Evolutionary conservation across 148 eudicot species (phyloP).

Genomic region (Vaccinium corymbosum): DNA sequence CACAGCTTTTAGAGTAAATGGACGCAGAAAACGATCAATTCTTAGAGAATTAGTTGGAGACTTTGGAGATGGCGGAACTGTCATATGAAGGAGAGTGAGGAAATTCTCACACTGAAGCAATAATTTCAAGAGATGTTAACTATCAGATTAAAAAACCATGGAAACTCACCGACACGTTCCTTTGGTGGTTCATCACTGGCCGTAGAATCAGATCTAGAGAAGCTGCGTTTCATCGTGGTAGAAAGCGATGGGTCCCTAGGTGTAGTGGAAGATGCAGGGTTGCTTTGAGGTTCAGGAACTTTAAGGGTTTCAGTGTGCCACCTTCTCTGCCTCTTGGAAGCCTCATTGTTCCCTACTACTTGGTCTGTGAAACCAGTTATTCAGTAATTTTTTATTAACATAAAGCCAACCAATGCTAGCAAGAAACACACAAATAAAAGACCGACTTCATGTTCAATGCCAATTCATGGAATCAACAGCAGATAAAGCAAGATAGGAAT

Average conservation of each 20-base stretch:
- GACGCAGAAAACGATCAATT: slow-evolving; percentile 87
- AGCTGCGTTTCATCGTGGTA: slow-evolving; percentile 37
- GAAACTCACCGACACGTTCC: slow-evolving; percentile 75
- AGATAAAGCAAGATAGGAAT: not conserved
- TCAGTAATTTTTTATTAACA: not conserved
- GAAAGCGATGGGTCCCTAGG: slow-evolving; percentile 33
- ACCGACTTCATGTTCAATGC: not conserved
- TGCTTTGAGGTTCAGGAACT: slow-evolving; percentile 36
- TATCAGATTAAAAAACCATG: not conserved
- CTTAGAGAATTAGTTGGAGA: slow-evolving; percentile 74
- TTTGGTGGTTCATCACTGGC: slow-evolving; percentile 44
- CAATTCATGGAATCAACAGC: not conserved
- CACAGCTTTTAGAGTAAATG: slow-evolving; percentile 91
- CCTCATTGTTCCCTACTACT: slow-evolving; percentile 48
- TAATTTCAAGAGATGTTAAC: not conserved
- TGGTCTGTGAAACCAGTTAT: slow-evolving; percentile 36
- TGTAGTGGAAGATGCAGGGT: slow-evolving; percentile 27
- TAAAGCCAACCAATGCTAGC: not conserved
- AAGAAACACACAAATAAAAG: not conserved
- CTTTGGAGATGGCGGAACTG: slow-evolving; percentile 79
- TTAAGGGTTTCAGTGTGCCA: slow-evolving; percentile 60
- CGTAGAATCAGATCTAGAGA: slow-evolving; percentile 50
- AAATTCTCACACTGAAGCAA: slow-evolving; percentile 10
- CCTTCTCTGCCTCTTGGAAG: slow-evolving; percentile 69
- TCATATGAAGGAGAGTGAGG: slow-evolving; percentile 12